Percentiles rank a stretch among this genome's conserved stretches.
Evolutionary conservation across 2,329 filamentous ascomycete species (phyloP).

Genomic region (Ophiosphaerella korrae): DNA sequence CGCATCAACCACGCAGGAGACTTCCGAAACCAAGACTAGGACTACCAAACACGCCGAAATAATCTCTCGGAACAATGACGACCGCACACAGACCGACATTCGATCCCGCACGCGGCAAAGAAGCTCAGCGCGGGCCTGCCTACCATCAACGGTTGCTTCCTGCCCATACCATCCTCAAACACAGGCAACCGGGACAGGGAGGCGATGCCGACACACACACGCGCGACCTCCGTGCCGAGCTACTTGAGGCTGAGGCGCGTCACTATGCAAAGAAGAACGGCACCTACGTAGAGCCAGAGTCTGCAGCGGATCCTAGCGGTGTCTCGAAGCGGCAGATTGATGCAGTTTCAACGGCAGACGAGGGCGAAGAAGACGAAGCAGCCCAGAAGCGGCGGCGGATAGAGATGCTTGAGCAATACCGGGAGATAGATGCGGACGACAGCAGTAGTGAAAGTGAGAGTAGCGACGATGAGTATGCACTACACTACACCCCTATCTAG

Average conservation of each 20-base stretch:
- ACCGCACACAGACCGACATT: constrained; percentile 86
- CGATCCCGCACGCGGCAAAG: constrained; percentile 93
- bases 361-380: constrained; percentile 66
- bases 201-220: constrained; percentile 71
- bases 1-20: constrained; percentile 26
- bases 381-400: constrained; percentile 79
- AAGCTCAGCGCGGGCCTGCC: constrained; percentile 87
- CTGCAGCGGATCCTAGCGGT: constrained; percentile 45
- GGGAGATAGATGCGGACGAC: constrained; percentile 82
- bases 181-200: constrained; percentile 83
- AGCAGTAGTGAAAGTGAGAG: constrained; percentile 60
- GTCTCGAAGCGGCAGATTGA: constrained; percentile 70
- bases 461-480: constrained; percentile 63
- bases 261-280: constrained; percentile 87
- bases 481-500: not conserved
- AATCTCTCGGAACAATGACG: constrained; percentile 46
- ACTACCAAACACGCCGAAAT: not conserved
- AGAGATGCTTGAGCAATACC: constrained; percentile 79
- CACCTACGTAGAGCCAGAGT: constrained; percentile 56
- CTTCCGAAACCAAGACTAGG: constrained; percentile 32
- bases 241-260: constrained; percentile 84
- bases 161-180: constrained; percentile 89
- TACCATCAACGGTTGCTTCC: constrained; percentile 96
- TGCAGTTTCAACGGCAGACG: constrained; percentile 49
- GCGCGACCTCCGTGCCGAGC: constrained; percentile 86